Evolutionary conservation across 1,139 yeast species (phyloP), one percentile per base, ranked within the genome.

Genomic region (Protomyces inouyei): DNA sequence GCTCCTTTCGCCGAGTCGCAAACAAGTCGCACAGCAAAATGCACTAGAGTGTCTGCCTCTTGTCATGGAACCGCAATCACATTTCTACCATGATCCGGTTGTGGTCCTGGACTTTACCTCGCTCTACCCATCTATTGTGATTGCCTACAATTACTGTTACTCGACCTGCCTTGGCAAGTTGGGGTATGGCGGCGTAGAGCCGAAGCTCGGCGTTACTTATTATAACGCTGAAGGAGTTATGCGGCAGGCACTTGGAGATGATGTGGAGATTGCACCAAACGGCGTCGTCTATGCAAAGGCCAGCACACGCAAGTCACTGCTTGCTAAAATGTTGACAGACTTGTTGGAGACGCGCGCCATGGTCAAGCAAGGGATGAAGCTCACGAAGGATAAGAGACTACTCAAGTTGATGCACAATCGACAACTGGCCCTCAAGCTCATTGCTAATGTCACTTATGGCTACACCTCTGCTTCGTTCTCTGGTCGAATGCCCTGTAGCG

Each of bases 401-500:
- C 77, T 78, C 55, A 83, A 83, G 66, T 76, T 88, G 10, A 83
- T 88, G 73, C 83, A 88, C 72, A 87, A 88, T 65, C 79, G 93
- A 64, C 98, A 93, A 71, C 74, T 89, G 53, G 98, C 97, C 0
- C 76, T 93, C 67, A 93, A 93, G 72, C 77, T 93, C 66, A 86
- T 92, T 64, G 97, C 98, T 0, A 92, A 91, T 74, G 98, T 93
- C 16, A 92, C 97, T 0, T 93, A 93, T 76, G 98, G 98, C 0
- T 93, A 93, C 72, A 82, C 98, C 0, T 87, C 97, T 0, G 98
- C 98, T 0, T 84, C 96, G 0, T 93, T 86, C 72, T 90, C 97
- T 40, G 98, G 98, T 0, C 78, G 98, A 68, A 93, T 93, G 98
- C 98, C 98, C 0, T 89, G 95, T 71, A 85, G 96, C 0, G 98